Percentiles rank a stretch among this genome's conserved stretches.
These are phyloP conservation scores for Alternaria gaisen DNA, from an alignment of 2,329 filamentous ascomycete species.

Conservation along the genomic window DNA sequence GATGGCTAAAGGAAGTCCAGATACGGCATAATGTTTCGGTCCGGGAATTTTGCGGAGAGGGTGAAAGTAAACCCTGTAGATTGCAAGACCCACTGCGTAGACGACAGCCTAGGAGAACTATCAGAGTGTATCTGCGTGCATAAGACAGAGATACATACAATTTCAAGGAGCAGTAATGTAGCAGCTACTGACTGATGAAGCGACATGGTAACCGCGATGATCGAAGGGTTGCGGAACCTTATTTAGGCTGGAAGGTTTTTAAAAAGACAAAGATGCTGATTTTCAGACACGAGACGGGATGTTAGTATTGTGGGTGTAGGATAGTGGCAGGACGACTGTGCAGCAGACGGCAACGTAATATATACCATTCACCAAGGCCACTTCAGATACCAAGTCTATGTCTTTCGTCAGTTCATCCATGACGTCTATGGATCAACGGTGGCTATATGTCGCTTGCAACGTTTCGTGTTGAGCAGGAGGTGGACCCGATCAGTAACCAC, in stretches of 20 bases:
- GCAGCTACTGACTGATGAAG: not conserved
- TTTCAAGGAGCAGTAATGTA: not conserved
- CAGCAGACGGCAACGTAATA: not conserved
- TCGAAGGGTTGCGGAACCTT: no score
- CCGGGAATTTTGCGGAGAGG: constrained; percentile 33
- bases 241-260: not conserved
- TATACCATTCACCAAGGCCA: not conserved
- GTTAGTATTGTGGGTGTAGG: not conserved
- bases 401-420: not conserved
- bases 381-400: no score
- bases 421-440: no score
- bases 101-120: not conserved
- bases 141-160: not conserved
- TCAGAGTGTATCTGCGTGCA: not conserved
- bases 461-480: not conserved
- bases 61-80: constrained; percentile 30
- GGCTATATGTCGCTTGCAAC: not conserved
- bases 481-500: not conserved
- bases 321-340: no score
- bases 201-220: not conserved
- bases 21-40: constrained; percentile 33
- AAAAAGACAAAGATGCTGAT: not conserved
- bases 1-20: constrained; percentile 3
- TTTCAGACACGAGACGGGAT: no score
- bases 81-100: not conserved